Evolutionary conservation across 306 rosid genomes (phyloP), one percentile per base, ranked within the genome.

Genomic region (Luffa aegyptiaca): DNA sequence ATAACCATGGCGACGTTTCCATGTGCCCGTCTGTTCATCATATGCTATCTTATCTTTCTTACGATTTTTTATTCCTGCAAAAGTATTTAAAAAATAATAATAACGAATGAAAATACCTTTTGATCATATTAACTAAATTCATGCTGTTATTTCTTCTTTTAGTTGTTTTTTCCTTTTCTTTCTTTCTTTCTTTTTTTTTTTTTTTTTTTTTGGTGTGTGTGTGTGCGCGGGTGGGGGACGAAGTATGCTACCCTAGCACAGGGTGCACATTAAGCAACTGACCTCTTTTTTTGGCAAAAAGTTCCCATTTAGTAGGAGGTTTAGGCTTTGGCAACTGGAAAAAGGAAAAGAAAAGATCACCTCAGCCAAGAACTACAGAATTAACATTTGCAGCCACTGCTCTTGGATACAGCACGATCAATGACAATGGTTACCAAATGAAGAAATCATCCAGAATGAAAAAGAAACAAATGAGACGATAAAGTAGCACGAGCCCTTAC

Each of bases 221-320:
- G 31, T 26, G 31, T 26, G 31, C 31, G 31, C 31, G 31, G 31
- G 31, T 16, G 3, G 35, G 3, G 39, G 1, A 2, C 5, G 45
- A 35, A 68, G 41, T 17, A n/a, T 68, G 35, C 16, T 41, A 12
- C 77, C 53, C 37, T 72, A n/a, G 75, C 58, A 71, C 37, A 1
- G 56, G 71, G 12, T 31, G 58, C 21, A 6, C 3, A 11, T 12
- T 21, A 71, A 71, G n/a, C 46, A 51, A 82, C 92, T 73, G 76
- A 92, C 99, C 97, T 88, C 83, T 91, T 81, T 88, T 87, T 83
- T 95, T 65, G 45, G 97, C 99, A 84, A 95, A 95, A 33, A 1
- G 3, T 83, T 95, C 96, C 98, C 99, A 95, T 81, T 91, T 95
- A 8, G 99, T 91, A 5, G 97, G 97, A 85, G 97, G 94, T 78